Conservation (phyloP, 768 basidiomycete genomes). For the Tylopilus cervinicoccineus region DNA sequence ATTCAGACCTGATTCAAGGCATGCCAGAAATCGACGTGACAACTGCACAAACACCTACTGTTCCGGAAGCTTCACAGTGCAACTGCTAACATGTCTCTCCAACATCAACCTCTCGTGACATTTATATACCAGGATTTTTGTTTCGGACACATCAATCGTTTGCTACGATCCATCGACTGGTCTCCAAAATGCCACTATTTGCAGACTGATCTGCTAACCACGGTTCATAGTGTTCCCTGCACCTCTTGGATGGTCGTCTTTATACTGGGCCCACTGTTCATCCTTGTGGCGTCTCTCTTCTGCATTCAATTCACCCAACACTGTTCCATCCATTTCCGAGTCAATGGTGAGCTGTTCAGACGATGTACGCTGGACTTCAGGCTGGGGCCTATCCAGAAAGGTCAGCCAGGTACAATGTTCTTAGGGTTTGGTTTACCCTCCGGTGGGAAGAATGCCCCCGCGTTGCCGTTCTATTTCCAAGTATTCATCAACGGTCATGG, state of each 20-base stretch:
- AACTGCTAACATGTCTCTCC: constrained; percentile 51
- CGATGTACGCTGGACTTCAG: constrained; percentile 61
- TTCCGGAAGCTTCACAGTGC: constrained; percentile 87
- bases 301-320: constrained; percentile 57
- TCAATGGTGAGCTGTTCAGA: constrained; percentile 76
- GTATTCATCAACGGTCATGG: constrained; percentile 96
- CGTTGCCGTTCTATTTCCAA: constrained; percentile 77
- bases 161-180: constrained; percentile 10
- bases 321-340: constrained; percentile 81
- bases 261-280: constrained; percentile 88
- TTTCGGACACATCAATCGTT: constrained; percentile 21
- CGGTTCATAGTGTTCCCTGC: constrained; percentile 98
- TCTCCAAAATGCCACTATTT: constrained; percentile 8
- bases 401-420: constrained; percentile 4
- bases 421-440: constrained; percentile 58
- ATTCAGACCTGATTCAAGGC: constrained; percentile 3
- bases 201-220: constrained; percentile 37
- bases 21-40: constrained; percentile 88
- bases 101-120: constrained; percentile 7
- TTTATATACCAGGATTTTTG: constrained; percentile 28
- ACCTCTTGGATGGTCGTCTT: constrained; percentile 81
- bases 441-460: constrained; percentile 84
- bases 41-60: constrained; percentile 56
- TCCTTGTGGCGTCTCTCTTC: constrained; percentile 82
- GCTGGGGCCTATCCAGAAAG: constrained; percentile 49